Conservation (phyloP, 371 early-diverging fungal species). For the Catenaria anguillulae region DNA sequence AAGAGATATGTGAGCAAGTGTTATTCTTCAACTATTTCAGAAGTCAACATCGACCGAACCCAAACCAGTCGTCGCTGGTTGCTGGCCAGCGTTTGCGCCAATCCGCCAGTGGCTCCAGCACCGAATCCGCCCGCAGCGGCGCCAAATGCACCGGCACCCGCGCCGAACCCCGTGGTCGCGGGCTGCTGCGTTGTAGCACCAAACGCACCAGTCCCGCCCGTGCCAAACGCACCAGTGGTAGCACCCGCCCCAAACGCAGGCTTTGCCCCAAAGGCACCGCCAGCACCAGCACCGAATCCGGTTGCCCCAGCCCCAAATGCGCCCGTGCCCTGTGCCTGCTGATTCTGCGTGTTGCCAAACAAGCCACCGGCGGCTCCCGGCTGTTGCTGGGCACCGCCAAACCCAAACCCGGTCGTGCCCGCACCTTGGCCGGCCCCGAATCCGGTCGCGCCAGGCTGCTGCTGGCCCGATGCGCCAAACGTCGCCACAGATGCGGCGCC, state of each 20-base stretch:
- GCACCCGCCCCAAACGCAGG: too few species aligned
- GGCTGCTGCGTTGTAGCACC: background rate
- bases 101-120: background rate
- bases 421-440: background rate
- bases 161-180: background rate
- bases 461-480: background rate
- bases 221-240: too few species aligned
- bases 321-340: background rate
- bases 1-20: too few species aligned
- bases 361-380: background rate
- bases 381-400: too few species aligned
- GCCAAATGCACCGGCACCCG: background rate
- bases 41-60: too few species aligned
- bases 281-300: too few species aligned
- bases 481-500: background rate
- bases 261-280: too few species aligned
- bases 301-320: background rate
- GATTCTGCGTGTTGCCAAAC: background rate
- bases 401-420: too few species aligned
- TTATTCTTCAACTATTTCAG: too few species aligned
- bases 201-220: background rate
- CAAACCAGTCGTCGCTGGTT: too few species aligned
- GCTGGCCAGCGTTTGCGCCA: too few species aligned
- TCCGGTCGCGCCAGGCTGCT: background rate
- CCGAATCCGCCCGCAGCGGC: background rate